Evolutionary conservation across 2,329 filamentous ascomycete species (phyloP).

Genomic region (Xylaria sp.): DNA sequence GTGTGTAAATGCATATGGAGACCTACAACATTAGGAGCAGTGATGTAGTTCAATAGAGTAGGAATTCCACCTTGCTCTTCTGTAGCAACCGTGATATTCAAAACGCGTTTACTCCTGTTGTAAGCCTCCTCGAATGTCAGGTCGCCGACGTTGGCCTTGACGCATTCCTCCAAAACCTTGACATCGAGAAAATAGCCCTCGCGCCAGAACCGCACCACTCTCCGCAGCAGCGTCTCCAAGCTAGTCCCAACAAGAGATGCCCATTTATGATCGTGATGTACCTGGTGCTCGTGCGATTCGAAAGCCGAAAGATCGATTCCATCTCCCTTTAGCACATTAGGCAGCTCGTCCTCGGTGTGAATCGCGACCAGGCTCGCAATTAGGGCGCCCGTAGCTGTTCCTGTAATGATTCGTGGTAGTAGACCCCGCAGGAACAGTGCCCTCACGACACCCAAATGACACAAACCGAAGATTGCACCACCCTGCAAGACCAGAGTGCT

Average conservation of each 20-base stretch:
- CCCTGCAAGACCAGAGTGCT: slow-evolving; percentile 86
- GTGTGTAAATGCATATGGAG: neutral
- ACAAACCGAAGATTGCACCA: slow-evolving; percentile 88
- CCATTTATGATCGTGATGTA: slow-evolving; percentile 34
- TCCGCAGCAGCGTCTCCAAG: slow-evolving; percentile 65
- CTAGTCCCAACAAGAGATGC: slow-evolving; percentile 45
- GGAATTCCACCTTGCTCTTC: slow-evolving; percentile 75
- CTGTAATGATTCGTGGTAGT: slow-evolving; percentile 86
- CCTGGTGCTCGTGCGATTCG: slow-evolving; percentile 45
- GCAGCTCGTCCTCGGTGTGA: slow-evolving; percentile 83
- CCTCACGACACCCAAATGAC: slow-evolving; percentile 88
- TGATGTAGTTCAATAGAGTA: slow-evolving; percentile 87
- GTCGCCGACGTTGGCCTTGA: slow-evolving; percentile 83
- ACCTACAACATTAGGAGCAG: slow-evolving; percentile 87
- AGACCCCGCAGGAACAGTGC: slow-evolving; percentile 79
- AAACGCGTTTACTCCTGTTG: slow-evolving; percentile 76
- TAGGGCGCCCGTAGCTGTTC: slow-evolving; percentile 85
- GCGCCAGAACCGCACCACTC: slow-evolving; percentile 68
- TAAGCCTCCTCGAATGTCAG: slow-evolving; percentile 94
- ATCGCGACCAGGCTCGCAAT: slow-evolving; percentile 88
- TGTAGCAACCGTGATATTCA: slow-evolving; percentile 90
- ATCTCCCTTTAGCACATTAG: slow-evolving; percentile 74
- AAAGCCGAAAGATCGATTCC: slow-evolving; percentile 85
- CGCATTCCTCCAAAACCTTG: slow-evolving; percentile 78
- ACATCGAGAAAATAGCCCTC: slow-evolving; percentile 87